Conservation (phyloP, 306 rosid genomes). For the Quercus dentata region DNA sequence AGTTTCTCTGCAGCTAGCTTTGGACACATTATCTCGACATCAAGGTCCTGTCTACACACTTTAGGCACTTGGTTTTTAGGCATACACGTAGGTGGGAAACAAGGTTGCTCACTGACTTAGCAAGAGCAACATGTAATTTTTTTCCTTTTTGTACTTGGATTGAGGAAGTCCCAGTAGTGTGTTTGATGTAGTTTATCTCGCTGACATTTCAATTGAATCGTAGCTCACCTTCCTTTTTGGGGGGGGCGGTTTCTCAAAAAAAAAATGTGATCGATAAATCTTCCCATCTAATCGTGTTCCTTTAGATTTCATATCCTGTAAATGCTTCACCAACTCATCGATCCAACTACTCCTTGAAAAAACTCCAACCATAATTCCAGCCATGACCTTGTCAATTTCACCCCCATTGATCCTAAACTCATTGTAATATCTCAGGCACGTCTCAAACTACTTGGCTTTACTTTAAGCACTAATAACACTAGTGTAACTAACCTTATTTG, state of each 20-base stretch:
- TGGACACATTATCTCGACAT: too few relatives aligned
- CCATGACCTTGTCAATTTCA: constrained; percentile 58
- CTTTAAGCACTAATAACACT: constrained; percentile 56
- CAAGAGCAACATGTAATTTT: too few relatives aligned
- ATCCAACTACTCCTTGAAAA: constrained; percentile 46
- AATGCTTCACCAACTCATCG: constrained; percentile 58
- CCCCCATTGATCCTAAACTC: constrained; percentile 67
- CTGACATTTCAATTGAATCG: too few relatives aligned
- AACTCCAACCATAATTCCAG: constrained; percentile 72
- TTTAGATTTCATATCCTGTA: constrained; percentile 61
- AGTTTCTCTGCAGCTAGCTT: too few relatives aligned
- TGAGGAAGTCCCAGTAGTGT: too few relatives aligned
- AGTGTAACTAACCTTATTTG: constrained; percentile 69
- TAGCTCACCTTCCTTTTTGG: too few relatives aligned
- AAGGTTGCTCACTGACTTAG: too few relatives aligned
- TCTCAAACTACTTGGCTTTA: constrained; percentile 51
- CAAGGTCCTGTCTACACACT: too few relatives aligned
- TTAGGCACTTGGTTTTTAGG: too few relatives aligned
- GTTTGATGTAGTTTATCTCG: accelerated
- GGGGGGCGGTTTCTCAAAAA: too few relatives aligned
- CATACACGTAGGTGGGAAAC: too few relatives aligned
- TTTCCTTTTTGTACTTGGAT: too few relatives aligned
- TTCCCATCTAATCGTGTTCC: constrained; percentile 58
- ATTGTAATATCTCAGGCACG: constrained; percentile 34
- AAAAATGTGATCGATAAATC: constrained; percentile 46